phyloP scores from a whole-genome alignment of 192 early-diverging fungal genomes.

The Backusella liffmaniae region DNA sequence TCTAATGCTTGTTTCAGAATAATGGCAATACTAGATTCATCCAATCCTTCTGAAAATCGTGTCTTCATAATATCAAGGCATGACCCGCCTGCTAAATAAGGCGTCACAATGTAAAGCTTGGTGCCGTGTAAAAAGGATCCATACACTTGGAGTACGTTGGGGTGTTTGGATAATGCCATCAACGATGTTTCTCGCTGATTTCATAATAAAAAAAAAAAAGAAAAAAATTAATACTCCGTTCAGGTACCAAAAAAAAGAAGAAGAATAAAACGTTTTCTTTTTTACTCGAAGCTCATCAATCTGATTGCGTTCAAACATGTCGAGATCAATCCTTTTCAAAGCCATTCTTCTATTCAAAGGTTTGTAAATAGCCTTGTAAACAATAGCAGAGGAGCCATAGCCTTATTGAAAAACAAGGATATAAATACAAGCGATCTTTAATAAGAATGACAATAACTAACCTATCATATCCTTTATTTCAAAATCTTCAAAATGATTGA shows the following conservation, averaged over 20 bases:
- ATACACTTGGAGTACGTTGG: slow-evolving; percentile 81
- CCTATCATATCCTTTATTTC: slow-evolving; percentile 33
- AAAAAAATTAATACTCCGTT: background rate
- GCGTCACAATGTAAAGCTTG: slow-evolving; percentile 82
- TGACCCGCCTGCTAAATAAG: slow-evolving; percentile 70
- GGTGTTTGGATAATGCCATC: slow-evolving; percentile 84
- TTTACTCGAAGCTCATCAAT: slow-evolving; percentile 84
- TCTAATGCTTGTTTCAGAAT: slow-evolving; percentile 77
- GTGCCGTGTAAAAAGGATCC: slow-evolving; percentile 81
- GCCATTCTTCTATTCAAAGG: slow-evolving; percentile 67
- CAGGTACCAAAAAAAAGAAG: slow-evolving; percentile 6
- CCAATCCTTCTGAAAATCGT: slow-evolving; percentile 77
- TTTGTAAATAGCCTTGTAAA: slow-evolving; percentile 78
- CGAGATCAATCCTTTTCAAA: slow-evolving; percentile 86
- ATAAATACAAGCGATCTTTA: background rate
- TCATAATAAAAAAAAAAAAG: background rate
- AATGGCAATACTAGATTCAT: slow-evolving; percentile 77
- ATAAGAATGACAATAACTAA: slow-evolving; percentile 9
- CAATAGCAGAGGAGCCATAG: slow-evolving; percentile 85
- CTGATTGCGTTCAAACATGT: slow-evolving; percentile 88
- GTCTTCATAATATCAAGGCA: slow-evolving; percentile 90
- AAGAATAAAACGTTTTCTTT: background rate
- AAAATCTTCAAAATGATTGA: slow-evolving; percentile 30
- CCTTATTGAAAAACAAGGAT: slow-evolving; percentile 41
- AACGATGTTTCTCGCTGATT: slow-evolving; percentile 77